phyloP scores from a whole-genome alignment of 371 early-diverging fungal species.

The Mortierella sp. region DNA sequence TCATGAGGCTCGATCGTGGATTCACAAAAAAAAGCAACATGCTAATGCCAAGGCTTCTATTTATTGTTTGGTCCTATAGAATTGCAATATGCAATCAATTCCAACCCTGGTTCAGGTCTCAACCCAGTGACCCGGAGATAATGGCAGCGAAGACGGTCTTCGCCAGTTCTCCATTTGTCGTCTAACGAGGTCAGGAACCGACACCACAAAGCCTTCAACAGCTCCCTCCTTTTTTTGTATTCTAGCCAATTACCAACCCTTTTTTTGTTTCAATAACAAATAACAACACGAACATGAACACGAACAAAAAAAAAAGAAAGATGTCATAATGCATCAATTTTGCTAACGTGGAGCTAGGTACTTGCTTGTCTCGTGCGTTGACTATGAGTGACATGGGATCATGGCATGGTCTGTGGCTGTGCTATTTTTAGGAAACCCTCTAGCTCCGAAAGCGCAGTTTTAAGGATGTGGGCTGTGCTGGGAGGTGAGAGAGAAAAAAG shows the following conservation, averaged over 20 bases:
- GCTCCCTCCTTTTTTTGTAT: background rate
- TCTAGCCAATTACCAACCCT: background rate
- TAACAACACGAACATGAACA: background rate
- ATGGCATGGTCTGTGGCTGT: constrained; percentile 8
- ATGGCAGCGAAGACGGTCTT: background rate
- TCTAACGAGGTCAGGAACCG: background rate
- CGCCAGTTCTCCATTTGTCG: background rate
- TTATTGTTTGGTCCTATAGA: background rate
- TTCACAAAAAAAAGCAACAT: background rate
- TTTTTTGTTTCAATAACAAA: constrained; percentile 3
- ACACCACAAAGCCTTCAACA: background rate
- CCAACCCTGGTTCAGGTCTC: constrained; percentile 2
- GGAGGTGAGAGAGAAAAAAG: background rate
- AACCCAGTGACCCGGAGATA: constrained; percentile 8
- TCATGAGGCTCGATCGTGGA: background rate
- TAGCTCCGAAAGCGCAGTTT: constrained; percentile 5
- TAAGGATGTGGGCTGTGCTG: background rate
- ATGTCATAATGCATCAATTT: constrained; percentile 5
- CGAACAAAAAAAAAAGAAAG: background rate
- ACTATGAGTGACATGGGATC: background rate
- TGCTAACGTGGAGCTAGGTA: background rate
- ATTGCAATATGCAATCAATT: constrained; percentile 26
- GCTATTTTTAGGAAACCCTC: constrained; percentile 1
- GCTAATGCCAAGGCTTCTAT: constrained; percentile 28
- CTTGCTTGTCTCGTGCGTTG: background rate